Evolutionary conservation across 2,329 filamentous ascomycete species (phyloP).

Genomic region (Stagonosporopsis vannaccii): DNA sequence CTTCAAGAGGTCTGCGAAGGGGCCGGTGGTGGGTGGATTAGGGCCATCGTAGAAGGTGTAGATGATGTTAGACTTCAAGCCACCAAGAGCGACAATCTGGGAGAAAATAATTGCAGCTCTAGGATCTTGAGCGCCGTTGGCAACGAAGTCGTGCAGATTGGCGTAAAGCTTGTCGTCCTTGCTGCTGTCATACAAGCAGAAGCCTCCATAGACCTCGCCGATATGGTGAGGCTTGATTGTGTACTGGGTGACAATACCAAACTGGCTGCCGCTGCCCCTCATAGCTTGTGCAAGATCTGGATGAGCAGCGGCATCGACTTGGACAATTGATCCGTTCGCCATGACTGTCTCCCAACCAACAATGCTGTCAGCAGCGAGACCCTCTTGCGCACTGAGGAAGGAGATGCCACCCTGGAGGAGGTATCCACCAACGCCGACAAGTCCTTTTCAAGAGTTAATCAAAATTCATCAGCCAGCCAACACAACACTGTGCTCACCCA

Average conservation of each 20-base stretch:
- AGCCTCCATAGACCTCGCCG: conserved; percentile 51
- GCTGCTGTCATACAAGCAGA: conserved; percentile 40
- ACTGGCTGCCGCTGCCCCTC: conserved; percentile 35
- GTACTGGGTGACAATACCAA: conserved; percentile 40
- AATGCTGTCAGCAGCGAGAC: conserved; percentile 43
- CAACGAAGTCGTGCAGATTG: conserved; percentile 45
- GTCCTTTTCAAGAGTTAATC: conserved; percentile 6
- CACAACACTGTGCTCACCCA: conserved; percentile 5
- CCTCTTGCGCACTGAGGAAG: conserved; percentile 34
- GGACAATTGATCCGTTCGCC: conserved; percentile 39
- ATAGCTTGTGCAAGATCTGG: conserved; percentile 46
- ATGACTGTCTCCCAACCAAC: conserved; percentile 43
- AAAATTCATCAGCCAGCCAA: not conserved
- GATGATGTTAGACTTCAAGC: conserved; percentile 18
- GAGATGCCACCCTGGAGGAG: conserved; percentile 32
- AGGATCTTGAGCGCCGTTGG: conserved; percentile 31
- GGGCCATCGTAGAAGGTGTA: conserved; percentile 36
- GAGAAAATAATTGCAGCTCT: conserved; percentile 36
- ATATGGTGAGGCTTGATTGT: conserved; percentile 32
- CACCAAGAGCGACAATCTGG: conserved; percentile 19
- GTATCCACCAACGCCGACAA: conserved; percentile 34
- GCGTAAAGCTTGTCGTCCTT: conserved; percentile 41
- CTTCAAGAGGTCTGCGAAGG: conserved; percentile 45
- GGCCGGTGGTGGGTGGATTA: conserved; percentile 38
- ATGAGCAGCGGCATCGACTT: conserved; percentile 32